phyloP scores from a whole-genome alignment of 2,329 filamentous ascomycete species.

The Xylariaceae sp. region DNA sequence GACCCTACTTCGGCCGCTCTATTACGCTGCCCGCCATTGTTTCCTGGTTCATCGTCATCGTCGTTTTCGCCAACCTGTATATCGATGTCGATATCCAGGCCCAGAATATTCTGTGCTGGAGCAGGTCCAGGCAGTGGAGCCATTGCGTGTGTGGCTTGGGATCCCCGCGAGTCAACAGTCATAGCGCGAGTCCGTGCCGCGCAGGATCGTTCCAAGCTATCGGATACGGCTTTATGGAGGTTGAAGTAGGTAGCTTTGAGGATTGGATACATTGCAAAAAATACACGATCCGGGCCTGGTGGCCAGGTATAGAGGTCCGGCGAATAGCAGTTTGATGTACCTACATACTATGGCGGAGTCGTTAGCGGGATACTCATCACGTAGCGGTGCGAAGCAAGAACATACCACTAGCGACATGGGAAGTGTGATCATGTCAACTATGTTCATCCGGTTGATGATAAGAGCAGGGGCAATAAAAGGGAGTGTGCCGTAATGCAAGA shows the following conservation, averaged over 20 bases:
- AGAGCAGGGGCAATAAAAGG: constrained; percentile 65
- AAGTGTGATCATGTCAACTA: constrained; percentile 49
- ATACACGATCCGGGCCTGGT: constrained; percentile 48
- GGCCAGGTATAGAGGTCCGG: constrained; percentile 49
- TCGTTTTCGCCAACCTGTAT: constrained; percentile 23
- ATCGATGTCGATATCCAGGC: constrained; percentile 27
- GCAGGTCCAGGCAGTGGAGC: constrained; percentile 12
- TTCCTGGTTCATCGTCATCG: constrained; percentile 24
- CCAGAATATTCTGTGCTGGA: constrained; percentile 15
- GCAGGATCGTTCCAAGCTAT: constrained; percentile 45
- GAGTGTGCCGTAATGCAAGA: constrained; percentile 36
- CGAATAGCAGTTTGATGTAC: constrained; percentile 39
- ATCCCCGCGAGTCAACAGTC: constrained; percentile 6
- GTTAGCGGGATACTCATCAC: constrained; percentile 1
- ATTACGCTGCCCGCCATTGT: constrained; percentile 17
- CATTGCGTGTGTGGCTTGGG: constrained; percentile 10
- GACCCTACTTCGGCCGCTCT: constrained; percentile 14
- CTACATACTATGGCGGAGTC: constrained; percentile 39
- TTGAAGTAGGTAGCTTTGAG: constrained; percentile 40
- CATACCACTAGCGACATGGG: constrained; percentile 33
- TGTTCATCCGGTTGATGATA: constrained; percentile 60
- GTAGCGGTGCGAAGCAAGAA: neutral
- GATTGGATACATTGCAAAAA: constrained; percentile 45
- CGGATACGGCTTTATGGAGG: constrained; percentile 45
- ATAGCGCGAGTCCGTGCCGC: constrained; percentile 41